These are phyloP conservation scores for Meira miltonrushii DNA, from an alignment of 1,284 basidiomycete genomes.

Conservation along the genomic window DNA sequence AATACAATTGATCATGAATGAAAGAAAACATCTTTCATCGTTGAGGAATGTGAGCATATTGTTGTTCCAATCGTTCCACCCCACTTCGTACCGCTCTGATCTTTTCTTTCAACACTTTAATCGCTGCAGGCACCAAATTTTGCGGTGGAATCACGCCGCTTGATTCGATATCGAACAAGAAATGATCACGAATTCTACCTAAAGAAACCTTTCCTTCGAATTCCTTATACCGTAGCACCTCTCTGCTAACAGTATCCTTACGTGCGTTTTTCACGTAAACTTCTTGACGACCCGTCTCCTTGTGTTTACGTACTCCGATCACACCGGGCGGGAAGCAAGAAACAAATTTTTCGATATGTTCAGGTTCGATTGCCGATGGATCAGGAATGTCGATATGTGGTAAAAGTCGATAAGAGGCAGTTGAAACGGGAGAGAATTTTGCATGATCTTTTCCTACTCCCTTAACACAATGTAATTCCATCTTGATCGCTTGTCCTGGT, in stretches of 20 bases:
- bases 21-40: background rate
- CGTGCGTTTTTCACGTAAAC: slow-evolving; percentile 65
- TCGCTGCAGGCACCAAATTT: slow-evolving; percentile 74
- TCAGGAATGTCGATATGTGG: slow-evolving; percentile 76
- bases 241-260: slow-evolving; percentile 84
- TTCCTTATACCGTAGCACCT: slow-evolving; percentile 86
- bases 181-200: slow-evolving; percentile 82
- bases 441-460: slow-evolving; percentile 95
- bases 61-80: slow-evolving; percentile 28
- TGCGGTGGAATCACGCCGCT: slow-evolving; percentile 82
- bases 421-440: slow-evolving; percentile 84
- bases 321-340: slow-evolving; percentile 86
- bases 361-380: slow-evolving; percentile 59
- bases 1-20: background rate
- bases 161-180: slow-evolving; percentile 85
- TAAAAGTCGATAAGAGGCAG: slow-evolving; percentile 79
- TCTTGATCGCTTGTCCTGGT: slow-evolving; percentile 76
- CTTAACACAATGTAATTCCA: slow-evolving; percentile 89
- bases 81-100: slow-evolving; percentile 55
- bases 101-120: slow-evolving; percentile 77
- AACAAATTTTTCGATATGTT: slow-evolving; percentile 69
- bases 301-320: slow-evolving; percentile 64
- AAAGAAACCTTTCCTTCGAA: slow-evolving; percentile 81
- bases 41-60: background rate
- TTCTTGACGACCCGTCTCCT: slow-evolving; percentile 59